Percentiles rank a stretch among this genome's conserved stretches.
Conservation (phyloP, 1,284 basidiomycete genomes). For the Coniophora puteana region DNA sequence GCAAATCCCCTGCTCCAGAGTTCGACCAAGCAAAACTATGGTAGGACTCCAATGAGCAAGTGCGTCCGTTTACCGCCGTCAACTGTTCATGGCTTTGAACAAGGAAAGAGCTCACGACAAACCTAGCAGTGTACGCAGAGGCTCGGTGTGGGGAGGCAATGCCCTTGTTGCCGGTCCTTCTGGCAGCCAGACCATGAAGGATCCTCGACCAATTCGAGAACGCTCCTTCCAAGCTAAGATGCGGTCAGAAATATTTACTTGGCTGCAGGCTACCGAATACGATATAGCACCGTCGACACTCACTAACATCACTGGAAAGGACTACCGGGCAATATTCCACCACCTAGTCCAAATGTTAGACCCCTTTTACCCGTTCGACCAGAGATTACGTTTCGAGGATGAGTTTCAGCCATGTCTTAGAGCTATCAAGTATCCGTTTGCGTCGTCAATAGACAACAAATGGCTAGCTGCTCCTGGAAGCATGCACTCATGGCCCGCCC, state of each 20-base stretch:
- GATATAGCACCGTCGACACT: slow-evolving; percentile 67
- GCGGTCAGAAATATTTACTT: slow-evolving; percentile 70
- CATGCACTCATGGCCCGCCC: slow-evolving; percentile 79
- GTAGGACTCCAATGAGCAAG: slow-evolving; percentile 73
- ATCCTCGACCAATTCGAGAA: slow-evolving; percentile 74
- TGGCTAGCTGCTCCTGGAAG: slow-evolving; percentile 83
- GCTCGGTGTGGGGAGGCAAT: slow-evolving; percentile 60
- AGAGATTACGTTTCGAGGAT: slow-evolving; percentile 69
- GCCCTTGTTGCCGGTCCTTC: slow-evolving; percentile 41
- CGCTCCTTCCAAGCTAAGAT: slow-evolving; percentile 67
- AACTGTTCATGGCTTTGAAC: too few species aligned
- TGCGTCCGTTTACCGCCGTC: slow-evolving; percentile 31
- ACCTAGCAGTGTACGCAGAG: too few species aligned
- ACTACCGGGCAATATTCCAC: slow-evolving; percentile 79
- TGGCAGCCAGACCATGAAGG: slow-evolving; percentile 53
- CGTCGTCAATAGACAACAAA: slow-evolving; percentile 71
- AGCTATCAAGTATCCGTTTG: slow-evolving; percentile 74
- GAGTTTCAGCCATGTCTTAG: slow-evolving; percentile 74
- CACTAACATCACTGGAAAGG: slow-evolving; percentile 73
- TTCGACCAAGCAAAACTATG: slow-evolving; percentile 61
- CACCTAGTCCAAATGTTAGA: slow-evolving; percentile 75
- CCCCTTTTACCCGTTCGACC: slow-evolving; percentile 55
- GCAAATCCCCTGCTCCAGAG: slow-evolving; percentile 66
- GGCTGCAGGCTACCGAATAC: slow-evolving; percentile 58
- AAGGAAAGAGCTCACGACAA: too few species aligned